Conservation (phyloP, 306 rosid genomes). For the Vigna nakashimae region DNA sequence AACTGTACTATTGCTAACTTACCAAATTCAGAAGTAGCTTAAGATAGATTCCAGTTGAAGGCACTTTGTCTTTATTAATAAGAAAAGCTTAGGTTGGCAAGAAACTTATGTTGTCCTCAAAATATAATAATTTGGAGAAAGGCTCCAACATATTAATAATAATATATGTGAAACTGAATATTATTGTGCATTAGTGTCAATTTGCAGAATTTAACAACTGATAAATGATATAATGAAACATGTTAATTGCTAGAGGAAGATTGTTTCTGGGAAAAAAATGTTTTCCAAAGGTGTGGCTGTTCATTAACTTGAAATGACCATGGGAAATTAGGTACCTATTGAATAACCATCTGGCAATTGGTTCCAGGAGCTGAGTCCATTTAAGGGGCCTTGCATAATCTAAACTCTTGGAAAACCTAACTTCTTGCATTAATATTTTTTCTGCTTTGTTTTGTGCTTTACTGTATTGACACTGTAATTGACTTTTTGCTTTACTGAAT, state of each 20-base stretch:
- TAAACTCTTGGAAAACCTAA: conserved; percentile 25
- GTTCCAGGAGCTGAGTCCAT: conserved; percentile 10
- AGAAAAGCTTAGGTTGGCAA: conserved; percentile 6
- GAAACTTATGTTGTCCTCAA: conserved; percentile 17
- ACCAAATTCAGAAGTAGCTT: conserved; percentile 1
- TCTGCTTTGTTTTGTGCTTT: neutral
- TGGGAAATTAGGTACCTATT: neutral
- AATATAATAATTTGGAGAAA: conserved; percentile 25
- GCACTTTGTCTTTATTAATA: conserved; percentile 8
- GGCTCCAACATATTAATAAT: conserved; percentile 17
- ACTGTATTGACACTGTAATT: conserved; percentile 12
- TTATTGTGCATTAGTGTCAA: conserved; percentile 11
- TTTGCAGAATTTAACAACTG: conserved; percentile 5
- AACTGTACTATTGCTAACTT: conserved; percentile 8
- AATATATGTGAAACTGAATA: neutral
- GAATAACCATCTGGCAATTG: conserved; percentile 4
- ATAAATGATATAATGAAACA: conserved; percentile 14
- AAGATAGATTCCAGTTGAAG: conserved; percentile 5
- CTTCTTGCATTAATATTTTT: conserved; percentile 11
- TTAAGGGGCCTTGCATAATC: conserved; percentile 4
- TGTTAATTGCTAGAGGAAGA: conserved; percentile 24
- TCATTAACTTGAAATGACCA: conserved; percentile 4
- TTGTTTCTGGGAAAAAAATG: conserved; percentile 1
- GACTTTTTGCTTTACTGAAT: conserved; percentile 4
- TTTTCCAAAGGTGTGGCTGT: conserved; percentile 5